Conservation (phyloP, 1,139 yeast species). For the Sugiyamaella grinbergsii region DNA sequence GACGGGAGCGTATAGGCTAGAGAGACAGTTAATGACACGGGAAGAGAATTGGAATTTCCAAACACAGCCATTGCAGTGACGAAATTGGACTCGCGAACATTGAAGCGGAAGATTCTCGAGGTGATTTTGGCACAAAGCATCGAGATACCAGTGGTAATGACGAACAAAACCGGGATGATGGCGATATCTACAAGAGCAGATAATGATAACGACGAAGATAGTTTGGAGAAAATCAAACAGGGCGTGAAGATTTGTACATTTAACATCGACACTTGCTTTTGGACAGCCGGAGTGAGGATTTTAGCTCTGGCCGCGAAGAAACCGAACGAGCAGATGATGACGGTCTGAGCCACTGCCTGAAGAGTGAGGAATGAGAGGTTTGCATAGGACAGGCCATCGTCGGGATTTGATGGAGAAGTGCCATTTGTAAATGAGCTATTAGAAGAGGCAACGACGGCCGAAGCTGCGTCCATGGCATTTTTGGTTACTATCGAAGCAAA, state of each 20-base stretch:
- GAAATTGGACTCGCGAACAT: conserved; percentile 68
- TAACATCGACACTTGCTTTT: conserved; percentile 63
- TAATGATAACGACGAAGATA: conserved; percentile 72
- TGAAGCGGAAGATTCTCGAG: conserved; percentile 53
- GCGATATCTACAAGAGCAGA: conserved; percentile 68
- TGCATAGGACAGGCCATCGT: conserved; percentile 49
- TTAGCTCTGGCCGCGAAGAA: conserved; percentile 66
- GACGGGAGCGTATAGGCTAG: conserved; percentile 73
- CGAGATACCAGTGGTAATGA: conserved; percentile 64
- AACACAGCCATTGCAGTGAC: conserved; percentile 90
- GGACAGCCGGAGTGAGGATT: conserved; percentile 60
- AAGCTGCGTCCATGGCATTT: not conserved
- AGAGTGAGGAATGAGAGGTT: conserved; percentile 66
- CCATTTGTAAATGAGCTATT: not conserved
- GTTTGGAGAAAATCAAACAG: conserved; percentile 75
- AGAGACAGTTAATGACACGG: conserved; percentile 70
- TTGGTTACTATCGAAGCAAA: conserved; percentile 14
- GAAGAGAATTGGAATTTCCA: conserved; percentile 67
- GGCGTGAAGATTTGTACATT: conserved; percentile 85
- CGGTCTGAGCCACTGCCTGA: conserved; percentile 78
- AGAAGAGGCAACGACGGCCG: conserved; percentile 2
- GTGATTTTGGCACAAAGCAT: conserved; percentile 55
- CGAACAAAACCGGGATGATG: conserved; percentile 72
- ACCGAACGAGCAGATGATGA: conserved; percentile 70
- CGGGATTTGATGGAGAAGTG: conserved; percentile 5